phyloP scores from a whole-genome alignment of 2,329 filamentous ascomycete species.

The Xylariaceae sp. region DNA sequence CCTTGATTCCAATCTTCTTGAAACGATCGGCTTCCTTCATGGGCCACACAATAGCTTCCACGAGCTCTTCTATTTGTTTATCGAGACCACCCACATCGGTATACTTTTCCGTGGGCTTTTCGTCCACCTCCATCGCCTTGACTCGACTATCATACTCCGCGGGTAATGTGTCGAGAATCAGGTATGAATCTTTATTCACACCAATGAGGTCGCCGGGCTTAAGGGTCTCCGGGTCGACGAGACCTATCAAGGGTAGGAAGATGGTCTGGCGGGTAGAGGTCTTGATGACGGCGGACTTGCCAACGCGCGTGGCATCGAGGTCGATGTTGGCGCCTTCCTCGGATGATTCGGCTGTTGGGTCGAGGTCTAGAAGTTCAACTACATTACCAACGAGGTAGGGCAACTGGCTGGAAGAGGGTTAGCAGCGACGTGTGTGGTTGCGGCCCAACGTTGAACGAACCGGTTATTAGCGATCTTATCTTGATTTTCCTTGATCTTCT shows the following conservation, averaged over 20 bases:
- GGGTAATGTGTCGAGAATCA: conserved; percentile 92
- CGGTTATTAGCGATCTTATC: conserved; percentile 99
- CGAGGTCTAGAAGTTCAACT: conserved; percentile 92
- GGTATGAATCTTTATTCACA: conserved; percentile 98
- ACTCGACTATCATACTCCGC: conserved; percentile 98
- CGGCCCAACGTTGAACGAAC: conserved; percentile 43
- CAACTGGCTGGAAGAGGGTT: conserved; percentile 66
- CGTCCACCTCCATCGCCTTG: conserved; percentile 99
- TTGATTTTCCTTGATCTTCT: conserved; percentile 98
- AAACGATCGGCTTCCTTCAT: conserved; percentile 99
- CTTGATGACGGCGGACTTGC: conserved; percentile 99
- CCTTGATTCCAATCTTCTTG: conserved; percentile 99
- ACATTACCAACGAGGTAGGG: conserved; percentile 98
- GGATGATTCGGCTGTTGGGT: conserved; percentile 90
- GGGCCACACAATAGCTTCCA: conserved; percentile 97
- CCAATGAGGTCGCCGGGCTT: conserved; percentile 96
- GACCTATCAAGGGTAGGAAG: conserved; percentile 92
- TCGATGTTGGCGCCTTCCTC: conserved; percentile 99
- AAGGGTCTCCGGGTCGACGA: conserved; percentile 91
- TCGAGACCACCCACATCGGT: conserved; percentile 95
- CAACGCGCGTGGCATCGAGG: conserved; percentile 90
- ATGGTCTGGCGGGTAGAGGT: conserved; percentile 98
- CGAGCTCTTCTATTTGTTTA: conserved; percentile 98
- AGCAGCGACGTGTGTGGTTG: conserved; percentile 4
- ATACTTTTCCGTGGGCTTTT: conserved; percentile 99